Evolutionary conservation across 1,284 basidiomycete species (phyloP), one percentile per base, ranked within the genome.

Genomic region (Limonomyces culmigenus): DNA sequence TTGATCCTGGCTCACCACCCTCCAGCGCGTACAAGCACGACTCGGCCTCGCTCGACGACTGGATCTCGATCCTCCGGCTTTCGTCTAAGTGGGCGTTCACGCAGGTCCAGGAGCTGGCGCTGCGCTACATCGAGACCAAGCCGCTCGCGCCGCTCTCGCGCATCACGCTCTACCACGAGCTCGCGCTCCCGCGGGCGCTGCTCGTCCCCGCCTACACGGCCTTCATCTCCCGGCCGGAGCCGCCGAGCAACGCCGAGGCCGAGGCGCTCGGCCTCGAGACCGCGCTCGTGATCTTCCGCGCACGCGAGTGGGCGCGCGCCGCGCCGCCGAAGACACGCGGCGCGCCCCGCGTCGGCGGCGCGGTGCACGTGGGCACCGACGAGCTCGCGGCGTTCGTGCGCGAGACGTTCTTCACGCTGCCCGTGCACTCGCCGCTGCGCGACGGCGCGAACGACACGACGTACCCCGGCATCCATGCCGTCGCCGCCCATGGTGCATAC

Each of bases 101-200:
- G 1, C 69, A 74, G 36, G 65, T 81, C 8, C 67, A 72, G 39
- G 50, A 52, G 4, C 65, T 81, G 2, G 67, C 66, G 0, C 53
- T 74, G 3, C 65, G 71, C 10, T 69, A 79, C 40, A 63, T 80
- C 1, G 71, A 80, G 45, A 65, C 60, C 45, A 52, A 70, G 4
- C 54, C 62, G 27, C 62, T 79, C 34, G 60, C 67, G 14, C 70
- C 75, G 0, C 63, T 80, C 31, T 61, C 65, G 31, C 64, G 69
- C 29, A 77, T 80, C 38, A 60, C 64, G 25, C 56, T 71, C 13
- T 74, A 72, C 43, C 61, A 67, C 33, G 46, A 52, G 15, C 70
- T 69, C 50, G 52, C 56, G 0, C 59, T 81, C 39, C 65, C 74
- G 48, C 55, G 55, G 15, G 53, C 56, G 29, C 54, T 71, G 30